Conservation (phyloP, 306 rosid species). For the Sicyos edulis region DNA sequence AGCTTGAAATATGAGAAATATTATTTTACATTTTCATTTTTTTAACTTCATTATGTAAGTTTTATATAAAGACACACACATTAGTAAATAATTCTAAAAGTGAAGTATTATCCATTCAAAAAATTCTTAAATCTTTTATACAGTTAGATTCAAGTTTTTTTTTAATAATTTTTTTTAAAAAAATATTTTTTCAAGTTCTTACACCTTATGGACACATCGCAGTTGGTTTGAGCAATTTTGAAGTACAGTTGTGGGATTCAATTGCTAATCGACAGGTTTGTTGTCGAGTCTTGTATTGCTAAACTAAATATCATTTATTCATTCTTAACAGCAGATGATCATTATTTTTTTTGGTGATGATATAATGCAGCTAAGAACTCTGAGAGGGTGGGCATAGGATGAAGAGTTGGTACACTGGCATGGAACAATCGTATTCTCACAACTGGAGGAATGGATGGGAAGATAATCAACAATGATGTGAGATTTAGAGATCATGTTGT, state of each 20-base stretch:
- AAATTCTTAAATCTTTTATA: too few relatives aligned
- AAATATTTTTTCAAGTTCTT: too few relatives aligned
- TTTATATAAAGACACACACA: too few relatives aligned
- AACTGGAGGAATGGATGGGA: slow-evolving; percentile 79
- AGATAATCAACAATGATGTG: slow-evolving; percentile 56
- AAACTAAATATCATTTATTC: neutral
- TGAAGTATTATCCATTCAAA: too few relatives aligned
- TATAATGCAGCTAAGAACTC: slow-evolving; percentile 45
- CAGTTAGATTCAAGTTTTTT: too few relatives aligned
- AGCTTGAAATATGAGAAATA: too few relatives aligned
- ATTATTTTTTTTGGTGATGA: slow-evolving; percentile 1
- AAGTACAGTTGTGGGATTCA: slow-evolving; percentile 75
- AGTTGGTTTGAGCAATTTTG: slow-evolving; percentile 60
- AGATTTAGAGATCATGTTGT: slow-evolving; percentile 57
- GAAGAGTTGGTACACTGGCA: slow-evolving; percentile 57
- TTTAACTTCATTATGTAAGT: too few relatives aligned
- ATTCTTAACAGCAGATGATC: neutral
- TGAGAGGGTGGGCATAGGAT: slow-evolving; percentile 50
- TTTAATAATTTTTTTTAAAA: too few relatives aligned
- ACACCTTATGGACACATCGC: slow-evolving; percentile 71
- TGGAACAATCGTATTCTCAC: slow-evolving; percentile 70
- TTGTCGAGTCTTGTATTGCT: neutral
- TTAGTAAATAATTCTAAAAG: too few relatives aligned
- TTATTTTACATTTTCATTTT: too few relatives aligned
- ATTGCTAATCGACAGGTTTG: slow-evolving; percentile 36